Evolutionary conservation across 352 stramenopile species (phyloP).

Genomic region (Pythium aphanidermatum): DNA sequence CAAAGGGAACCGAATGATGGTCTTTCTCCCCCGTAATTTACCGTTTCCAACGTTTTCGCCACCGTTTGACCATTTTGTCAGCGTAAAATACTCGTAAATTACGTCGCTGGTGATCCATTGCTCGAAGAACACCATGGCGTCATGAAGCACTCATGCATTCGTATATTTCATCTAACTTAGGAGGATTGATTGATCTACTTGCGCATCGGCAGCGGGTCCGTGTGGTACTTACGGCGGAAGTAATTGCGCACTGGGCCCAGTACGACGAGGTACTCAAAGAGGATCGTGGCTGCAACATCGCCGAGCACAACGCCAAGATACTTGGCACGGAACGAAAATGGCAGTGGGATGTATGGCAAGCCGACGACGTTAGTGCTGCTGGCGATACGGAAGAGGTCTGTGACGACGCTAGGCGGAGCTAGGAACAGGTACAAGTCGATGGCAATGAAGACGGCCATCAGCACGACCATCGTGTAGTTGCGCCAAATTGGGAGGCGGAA

Average conservation of each 20-base stretch:
- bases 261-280: constrained; percentile 64
- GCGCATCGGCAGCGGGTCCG: too few species aligned
- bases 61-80: too few species aligned
- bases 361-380: constrained; percentile 70
- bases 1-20: too few species aligned
- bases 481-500: constrained; percentile 61
- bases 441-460: constrained; percentile 35
- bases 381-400: constrained; percentile 64
- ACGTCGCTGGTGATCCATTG: too few species aligned
- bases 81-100: too few species aligned
- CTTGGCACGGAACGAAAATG: constrained; percentile 51
- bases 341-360: constrained; percentile 64
- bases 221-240: constrained; percentile 60
- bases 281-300: constrained; percentile 42
- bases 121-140: too few species aligned
- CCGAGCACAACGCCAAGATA: constrained; percentile 51
- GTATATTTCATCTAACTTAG: too few species aligned
- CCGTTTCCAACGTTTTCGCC: too few species aligned
- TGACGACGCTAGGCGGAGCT: constrained; percentile 43
- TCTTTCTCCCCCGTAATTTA: too few species aligned
- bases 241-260: constrained; percentile 59
- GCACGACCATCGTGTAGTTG: constrained; percentile 50
- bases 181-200: too few species aligned
- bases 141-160: too few species aligned
- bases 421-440: constrained; percentile 38